Conservation (phyloP, 2,329 filamentous ascomycete species). For the Zasmidium angulare region DNA sequence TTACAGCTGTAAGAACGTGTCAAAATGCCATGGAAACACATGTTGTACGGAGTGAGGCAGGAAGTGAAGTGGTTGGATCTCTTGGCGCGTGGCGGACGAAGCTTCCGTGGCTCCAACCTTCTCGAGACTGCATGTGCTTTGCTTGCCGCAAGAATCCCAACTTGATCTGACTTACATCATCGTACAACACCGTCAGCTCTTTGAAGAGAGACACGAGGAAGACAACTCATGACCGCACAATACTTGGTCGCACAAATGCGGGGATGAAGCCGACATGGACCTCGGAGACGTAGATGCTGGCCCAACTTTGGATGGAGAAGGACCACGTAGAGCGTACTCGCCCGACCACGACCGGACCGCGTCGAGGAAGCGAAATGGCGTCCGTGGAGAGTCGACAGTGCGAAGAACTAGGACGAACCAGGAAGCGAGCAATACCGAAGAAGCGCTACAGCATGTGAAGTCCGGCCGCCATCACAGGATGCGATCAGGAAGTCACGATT, state of each 20-base stretch:
- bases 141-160: neutral
- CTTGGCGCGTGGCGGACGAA: neutral
- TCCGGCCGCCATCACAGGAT: conserved; percentile 8
- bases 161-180: neutral
- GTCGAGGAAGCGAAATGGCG: neutral
- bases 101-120: neutral
- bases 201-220: neutral
- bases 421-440: conserved; percentile 4
- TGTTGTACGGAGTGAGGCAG: too few relatives aligned
- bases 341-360: conserved; percentile 2
- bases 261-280: too few relatives aligned
- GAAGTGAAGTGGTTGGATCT: neutral
- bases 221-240: too few relatives aligned
- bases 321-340: conserved; percentile 5
- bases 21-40: too few relatives aligned
- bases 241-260: neutral
- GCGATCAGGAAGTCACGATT: conserved; percentile 13
- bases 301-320: neutral
- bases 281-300: conserved; percentile 12
- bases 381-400: neutral
- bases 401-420: neutral
- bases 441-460: conserved; percentile 3
- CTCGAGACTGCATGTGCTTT: neutral
- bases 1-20: too few relatives aligned
- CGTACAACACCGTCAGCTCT: neutral